A percentile compares a stretch with the other conserved stretches of the same genome.
Conservation (phyloP, 139 green algal genomes). For the Tetraselmis striata region DNA sequence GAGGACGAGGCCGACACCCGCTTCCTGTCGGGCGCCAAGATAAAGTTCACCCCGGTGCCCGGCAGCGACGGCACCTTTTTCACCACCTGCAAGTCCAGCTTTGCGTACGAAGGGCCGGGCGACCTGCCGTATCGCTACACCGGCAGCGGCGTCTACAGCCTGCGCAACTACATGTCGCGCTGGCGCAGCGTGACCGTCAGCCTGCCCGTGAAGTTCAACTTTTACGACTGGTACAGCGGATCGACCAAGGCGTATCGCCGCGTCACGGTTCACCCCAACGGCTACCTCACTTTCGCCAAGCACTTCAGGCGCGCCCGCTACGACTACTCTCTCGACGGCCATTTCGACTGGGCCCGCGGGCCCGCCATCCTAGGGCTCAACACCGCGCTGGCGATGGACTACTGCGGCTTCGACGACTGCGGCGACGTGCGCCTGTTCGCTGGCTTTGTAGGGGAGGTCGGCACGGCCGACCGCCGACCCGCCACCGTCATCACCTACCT, state of each 20-base stretch:
- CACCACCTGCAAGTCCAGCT: background rate
- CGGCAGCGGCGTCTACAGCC: background rate
- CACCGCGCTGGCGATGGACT: background rate
- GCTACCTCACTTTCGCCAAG: background rate
- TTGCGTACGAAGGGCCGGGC: background rate
- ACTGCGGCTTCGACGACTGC: background rate
- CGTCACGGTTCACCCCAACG: background rate
- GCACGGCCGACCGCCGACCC: background rate
- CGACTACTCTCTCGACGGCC: background rate
- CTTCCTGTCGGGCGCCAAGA: background rate
- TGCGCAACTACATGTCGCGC: background rate
- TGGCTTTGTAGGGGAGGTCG: background rate
- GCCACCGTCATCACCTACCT: background rate
- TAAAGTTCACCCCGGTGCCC: background rate
- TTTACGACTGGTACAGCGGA: background rate
- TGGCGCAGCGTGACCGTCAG: background rate
- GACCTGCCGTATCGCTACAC: background rate
- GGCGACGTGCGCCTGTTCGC: background rate
- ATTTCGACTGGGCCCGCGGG: background rate
- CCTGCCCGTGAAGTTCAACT: background rate
- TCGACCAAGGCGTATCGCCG: background rate
- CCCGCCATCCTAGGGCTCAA: background rate
- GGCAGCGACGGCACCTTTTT: background rate
- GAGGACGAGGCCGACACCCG: background rate
- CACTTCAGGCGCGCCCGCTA: background rate